phyloP scores from a whole-genome alignment of 139 green algal species.

The Picochlorum sp. region DNA sequence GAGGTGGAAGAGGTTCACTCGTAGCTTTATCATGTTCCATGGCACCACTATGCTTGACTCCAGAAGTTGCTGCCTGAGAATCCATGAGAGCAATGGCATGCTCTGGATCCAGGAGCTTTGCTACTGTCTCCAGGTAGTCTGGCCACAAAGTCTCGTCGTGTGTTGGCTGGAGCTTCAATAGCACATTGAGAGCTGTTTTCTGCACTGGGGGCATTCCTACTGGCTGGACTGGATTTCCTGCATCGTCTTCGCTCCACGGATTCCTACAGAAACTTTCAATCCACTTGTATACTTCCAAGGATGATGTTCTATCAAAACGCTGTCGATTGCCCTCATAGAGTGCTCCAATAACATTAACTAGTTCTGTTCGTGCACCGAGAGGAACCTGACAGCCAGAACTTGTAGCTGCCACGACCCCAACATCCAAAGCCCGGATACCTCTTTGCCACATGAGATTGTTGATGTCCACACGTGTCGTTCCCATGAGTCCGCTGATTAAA shows the following conservation, averaged over 20 bases:
- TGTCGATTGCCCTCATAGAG: slow-evolving; percentile 30
- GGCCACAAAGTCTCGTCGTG: slow-evolving; percentile 51
- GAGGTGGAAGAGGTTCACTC: neutral
- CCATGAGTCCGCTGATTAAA: slow-evolving; percentile 45
- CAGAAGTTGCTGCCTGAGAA: slow-evolving; percentile 2
- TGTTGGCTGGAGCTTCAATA: slow-evolving; percentile 40
- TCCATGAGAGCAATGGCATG: slow-evolving; percentile 19
- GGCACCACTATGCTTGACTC: slow-evolving; percentile 20
- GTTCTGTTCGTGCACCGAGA: slow-evolving; percentile 48
- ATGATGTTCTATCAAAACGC: slow-evolving; percentile 38
- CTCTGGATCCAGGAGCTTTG: slow-evolving; percentile 25
- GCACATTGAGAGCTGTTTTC: slow-evolving; percentile 52
- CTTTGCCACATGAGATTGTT: slow-evolving; percentile 48
- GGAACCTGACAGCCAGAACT: slow-evolving; percentile 40
- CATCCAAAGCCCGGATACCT: slow-evolving; percentile 41
- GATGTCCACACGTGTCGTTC: slow-evolving; percentile 11
- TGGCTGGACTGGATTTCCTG: slow-evolving; percentile 13
- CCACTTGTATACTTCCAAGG: slow-evolving; percentile 45
- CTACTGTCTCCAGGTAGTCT: slow-evolving; percentile 29
- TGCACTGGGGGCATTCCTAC: slow-evolving; percentile 55
- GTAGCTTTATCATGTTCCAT: slow-evolving; percentile 7
- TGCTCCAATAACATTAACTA: slow-evolving; percentile 46
- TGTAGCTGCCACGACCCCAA: slow-evolving; percentile 52
- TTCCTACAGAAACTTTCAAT: slow-evolving; percentile 57
- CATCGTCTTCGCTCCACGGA: slow-evolving; percentile 53